These are phyloP conservation scores for Cladosporium sp. DNA, from an alignment of 2,329 filamentous ascomycete genomes.

Conservation along the genomic window DNA sequence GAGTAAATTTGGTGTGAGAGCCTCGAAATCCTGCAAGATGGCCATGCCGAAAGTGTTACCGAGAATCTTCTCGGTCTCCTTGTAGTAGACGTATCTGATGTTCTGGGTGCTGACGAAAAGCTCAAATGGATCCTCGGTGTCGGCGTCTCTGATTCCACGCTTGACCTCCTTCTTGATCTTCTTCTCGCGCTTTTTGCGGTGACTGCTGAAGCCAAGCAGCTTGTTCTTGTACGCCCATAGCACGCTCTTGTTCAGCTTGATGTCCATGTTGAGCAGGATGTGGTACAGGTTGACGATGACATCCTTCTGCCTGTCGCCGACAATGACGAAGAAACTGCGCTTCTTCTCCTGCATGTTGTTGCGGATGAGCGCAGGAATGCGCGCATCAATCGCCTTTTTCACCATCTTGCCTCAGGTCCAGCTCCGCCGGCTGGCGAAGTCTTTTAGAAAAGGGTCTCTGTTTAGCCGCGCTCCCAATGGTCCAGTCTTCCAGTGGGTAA, in stretches of 20 bases:
- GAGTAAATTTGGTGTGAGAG: constrained; percentile 92
- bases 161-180: constrained; percentile 99
- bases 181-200: constrained; percentile 95
- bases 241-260: constrained; percentile 94
- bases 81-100: constrained; percentile 99
- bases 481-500: not conserved
- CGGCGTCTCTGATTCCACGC: constrained; percentile 86
- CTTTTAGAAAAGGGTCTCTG: not conserved
- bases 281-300: constrained; percentile 94
- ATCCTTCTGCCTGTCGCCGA: constrained; percentile 92
- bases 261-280: constrained; percentile 84
- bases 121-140: constrained; percentile 93
- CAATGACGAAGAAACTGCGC: constrained; percentile 94
- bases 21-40: constrained; percentile 97
- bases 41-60: constrained; percentile 99
- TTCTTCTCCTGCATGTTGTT: constrained; percentile 96
- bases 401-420: constrained; percentile 46
- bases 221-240: constrained; percentile 99
- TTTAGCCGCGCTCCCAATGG: not conserved
- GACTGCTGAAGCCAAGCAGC: constrained; percentile 88
- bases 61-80: constrained; percentile 97
- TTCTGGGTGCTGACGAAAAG: constrained; percentile 95
- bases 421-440: constrained; percentile 18
- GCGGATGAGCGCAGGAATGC: constrained; percentile 85
- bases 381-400: constrained; percentile 69